phyloP scores from a whole-genome alignment of 257 asterid genomes.

The Solanum chmielewskii region DNA sequence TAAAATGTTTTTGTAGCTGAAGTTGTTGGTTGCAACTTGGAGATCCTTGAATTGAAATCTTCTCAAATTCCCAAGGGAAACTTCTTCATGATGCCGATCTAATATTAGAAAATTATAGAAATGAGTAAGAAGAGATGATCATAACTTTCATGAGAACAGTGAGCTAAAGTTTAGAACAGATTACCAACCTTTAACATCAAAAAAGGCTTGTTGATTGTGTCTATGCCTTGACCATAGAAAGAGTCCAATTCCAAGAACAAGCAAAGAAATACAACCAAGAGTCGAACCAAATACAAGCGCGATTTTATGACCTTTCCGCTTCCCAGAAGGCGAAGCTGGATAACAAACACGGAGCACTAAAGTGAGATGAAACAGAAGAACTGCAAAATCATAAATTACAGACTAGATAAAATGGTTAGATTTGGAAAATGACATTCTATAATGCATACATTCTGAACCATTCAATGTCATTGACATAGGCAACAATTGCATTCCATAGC shows the following conservation, averaged over 20 bases:
- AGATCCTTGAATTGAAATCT: slow-evolving; percentile 75
- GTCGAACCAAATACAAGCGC: slow-evolving; percentile 61
- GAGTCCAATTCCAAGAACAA: slow-evolving; percentile 47
- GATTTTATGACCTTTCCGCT: slow-evolving; percentile 46
- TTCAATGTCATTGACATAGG: slow-evolving; percentile 92
- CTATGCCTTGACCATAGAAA: slow-evolving; percentile 51
- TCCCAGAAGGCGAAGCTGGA: slow-evolving; percentile 21
- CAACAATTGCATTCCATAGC: slow-evolving; percentile 50
- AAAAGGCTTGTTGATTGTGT: slow-evolving; percentile 29
- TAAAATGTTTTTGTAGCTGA: slow-evolving; percentile 67
- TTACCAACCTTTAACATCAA: slow-evolving; percentile 50
- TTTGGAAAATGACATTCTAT: neutral
- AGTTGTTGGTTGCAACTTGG: slow-evolving; percentile 74
- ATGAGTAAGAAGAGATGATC: neutral
- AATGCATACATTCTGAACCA: slow-evolving; percentile 41
- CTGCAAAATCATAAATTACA: neutral
- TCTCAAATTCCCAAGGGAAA: slow-evolving; percentile 81
- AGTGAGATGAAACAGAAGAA: neutral
- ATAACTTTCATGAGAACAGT: neutral
- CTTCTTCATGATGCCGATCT: slow-evolving; percentile 66
- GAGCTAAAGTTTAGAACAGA: neutral
- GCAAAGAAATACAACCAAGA: slow-evolving; percentile 49
- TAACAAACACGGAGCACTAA: neutral
- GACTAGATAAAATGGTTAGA: neutral
- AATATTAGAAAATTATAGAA: neutral